Evolutionary conservation across 495 filamentous ascomycete species (phyloP).

Genomic region (Lichina pygmaea): DNA sequence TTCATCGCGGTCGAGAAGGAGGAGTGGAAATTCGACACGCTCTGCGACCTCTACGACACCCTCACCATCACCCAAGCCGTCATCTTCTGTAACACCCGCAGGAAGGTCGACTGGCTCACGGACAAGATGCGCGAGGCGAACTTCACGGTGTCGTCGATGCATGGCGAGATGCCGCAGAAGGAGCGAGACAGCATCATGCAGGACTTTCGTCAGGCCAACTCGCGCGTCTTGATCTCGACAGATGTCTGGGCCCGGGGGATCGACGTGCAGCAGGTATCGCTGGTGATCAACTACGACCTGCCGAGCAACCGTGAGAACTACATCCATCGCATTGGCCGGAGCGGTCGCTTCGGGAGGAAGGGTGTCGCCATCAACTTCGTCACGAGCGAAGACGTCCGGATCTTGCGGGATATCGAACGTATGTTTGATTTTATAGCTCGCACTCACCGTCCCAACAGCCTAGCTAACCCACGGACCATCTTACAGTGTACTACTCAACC

Average conservation of each 20-base stretch:
- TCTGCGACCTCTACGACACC: conserved; percentile 95
- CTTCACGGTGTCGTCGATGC: conserved; percentile 98
- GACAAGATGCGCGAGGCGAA: conserved; percentile 95
- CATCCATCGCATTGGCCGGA: conserved; percentile 97
- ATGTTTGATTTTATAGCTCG: conserved; percentile 5
- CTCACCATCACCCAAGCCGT: conserved; percentile 98
- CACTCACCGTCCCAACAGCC: background rate
- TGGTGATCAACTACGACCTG: conserved; percentile 99
- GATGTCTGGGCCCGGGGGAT: conserved; percentile 96
- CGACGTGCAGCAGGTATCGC: conserved; percentile 95
- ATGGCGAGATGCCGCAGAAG: conserved; percentile 94
- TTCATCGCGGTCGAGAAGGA: conserved; percentile 99
- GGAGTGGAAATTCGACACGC: conserved; percentile 98
- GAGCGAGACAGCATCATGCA: conserved; percentile 99
- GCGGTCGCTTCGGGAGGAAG: conserved; percentile 97
- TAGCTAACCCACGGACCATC: background rate
- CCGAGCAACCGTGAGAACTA: conserved; percentile 99
- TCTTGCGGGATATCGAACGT: conserved; percentile 90
- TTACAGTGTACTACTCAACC: conserved; percentile 68
- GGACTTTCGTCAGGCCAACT: conserved; percentile 94
- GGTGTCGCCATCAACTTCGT: conserved; percentile 99
- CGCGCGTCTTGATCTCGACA: conserved; percentile 91
- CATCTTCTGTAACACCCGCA: conserved; percentile 98
- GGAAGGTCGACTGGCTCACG: conserved; percentile 99
- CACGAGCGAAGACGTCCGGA: conserved; percentile 94